Conservation (phyloP, 768 basidiomycete genomes). For the Leccinum aurantiacum region DNA sequence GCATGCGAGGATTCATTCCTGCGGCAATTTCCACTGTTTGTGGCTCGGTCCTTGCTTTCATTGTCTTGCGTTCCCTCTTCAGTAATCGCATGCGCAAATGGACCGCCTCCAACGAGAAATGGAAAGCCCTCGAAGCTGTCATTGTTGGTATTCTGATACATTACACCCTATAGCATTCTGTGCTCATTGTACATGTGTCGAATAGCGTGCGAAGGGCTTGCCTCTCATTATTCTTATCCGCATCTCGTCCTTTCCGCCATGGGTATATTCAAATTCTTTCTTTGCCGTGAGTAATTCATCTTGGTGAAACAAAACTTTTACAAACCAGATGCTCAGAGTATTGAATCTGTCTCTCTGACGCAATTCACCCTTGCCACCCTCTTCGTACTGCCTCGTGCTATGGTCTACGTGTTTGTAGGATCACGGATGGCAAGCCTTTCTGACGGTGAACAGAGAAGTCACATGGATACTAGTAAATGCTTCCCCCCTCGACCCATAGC, state of each 20-base stretch:
- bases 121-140: constrained; percentile 76
- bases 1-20: constrained; percentile 72
- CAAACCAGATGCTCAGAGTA: constrained; percentile 48
- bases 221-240: constrained; percentile 82
- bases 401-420: constrained; percentile 77
- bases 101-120: constrained; percentile 64
- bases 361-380: constrained; percentile 77
- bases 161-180: constrained; percentile 1
- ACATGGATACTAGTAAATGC: constrained; percentile 72
- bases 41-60: constrained; percentile 64
- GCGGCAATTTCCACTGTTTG: constrained; percentile 59
- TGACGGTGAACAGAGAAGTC: constrained; percentile 68
- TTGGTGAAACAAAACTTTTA: constrained; percentile 8
- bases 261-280: constrained; percentile 82
- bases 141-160: constrained; percentile 47
- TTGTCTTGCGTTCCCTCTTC: constrained; percentile 60
- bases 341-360: constrained; percentile 68
- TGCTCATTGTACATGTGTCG: constrained; percentile 2
- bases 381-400: constrained; percentile 67
- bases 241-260: constrained; percentile 80
- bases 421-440: constrained; percentile 71
- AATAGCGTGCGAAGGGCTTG: constrained; percentile 69
- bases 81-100: constrained; percentile 53
- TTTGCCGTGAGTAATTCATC: constrained; percentile 58
- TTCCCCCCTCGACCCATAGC: neutral